Conservation (phyloP, 2,329 filamentous ascomycete genomes). For the Diaporthe caulivora region DNA sequence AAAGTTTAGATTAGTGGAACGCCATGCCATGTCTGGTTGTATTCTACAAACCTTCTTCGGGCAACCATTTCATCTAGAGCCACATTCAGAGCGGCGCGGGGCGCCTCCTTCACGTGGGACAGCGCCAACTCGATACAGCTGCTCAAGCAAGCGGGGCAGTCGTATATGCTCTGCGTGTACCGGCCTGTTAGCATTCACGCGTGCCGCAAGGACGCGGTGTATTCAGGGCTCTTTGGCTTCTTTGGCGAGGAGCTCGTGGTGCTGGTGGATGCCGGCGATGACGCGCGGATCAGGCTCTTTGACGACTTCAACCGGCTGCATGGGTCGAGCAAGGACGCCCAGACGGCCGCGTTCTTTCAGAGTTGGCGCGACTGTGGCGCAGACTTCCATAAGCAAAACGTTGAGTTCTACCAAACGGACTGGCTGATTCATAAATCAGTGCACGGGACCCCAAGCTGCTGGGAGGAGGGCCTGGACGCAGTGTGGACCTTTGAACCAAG, state of each 20-base stretch:
- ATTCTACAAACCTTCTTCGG: background rate
- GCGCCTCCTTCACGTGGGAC: background rate
- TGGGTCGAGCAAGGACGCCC: background rate
- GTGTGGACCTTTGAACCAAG: background rate
- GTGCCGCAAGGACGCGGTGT: background rate
- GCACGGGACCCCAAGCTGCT: background rate
- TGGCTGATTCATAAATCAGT: background rate
- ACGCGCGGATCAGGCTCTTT: background rate
- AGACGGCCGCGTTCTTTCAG: background rate
- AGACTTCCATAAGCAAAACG: background rate
- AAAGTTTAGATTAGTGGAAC: background rate
- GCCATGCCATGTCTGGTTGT: background rate
- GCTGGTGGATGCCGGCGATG: conserved; percentile 14
- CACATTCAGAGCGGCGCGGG: background rate
- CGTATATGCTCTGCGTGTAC: background rate
- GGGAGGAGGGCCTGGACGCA: background rate
- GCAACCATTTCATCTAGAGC: background rate
- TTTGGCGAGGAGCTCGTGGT: conserved; percentile 30
- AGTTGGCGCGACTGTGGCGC: background rate
- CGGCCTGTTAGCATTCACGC: conserved; percentile 13
- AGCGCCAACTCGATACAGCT: conserved; percentile 3
- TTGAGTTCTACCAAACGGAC: background rate
- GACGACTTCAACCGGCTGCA: background rate
- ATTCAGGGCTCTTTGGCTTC: conserved; percentile 13
- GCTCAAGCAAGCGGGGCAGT: background rate